Percentiles rank a stretch among this genome's conserved stretches.
Conservation (phyloP, 2,329 filamentous ascomycete species). For the Aspergillus persii region DNA sequence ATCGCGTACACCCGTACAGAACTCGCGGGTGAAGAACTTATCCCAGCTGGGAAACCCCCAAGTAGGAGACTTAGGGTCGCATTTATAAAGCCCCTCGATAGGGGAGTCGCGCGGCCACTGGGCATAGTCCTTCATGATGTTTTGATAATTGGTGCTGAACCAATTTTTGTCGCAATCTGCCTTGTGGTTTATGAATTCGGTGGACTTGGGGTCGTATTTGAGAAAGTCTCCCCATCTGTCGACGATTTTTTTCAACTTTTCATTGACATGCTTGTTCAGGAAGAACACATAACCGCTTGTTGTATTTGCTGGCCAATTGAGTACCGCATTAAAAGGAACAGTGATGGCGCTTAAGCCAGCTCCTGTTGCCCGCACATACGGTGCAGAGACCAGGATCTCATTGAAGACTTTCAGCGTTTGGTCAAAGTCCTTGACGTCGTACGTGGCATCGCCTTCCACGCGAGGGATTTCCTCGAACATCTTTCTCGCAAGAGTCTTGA, state of each 20-base stretch:
- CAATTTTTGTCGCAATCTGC: background rate
- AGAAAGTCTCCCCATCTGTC: background rate
- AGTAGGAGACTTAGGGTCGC: background rate
- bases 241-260: background rate
- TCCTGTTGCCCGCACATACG: background rate
- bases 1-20: background rate
- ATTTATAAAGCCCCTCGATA: background rate
- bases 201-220: background rate
- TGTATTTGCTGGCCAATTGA: conserved; percentile 1
- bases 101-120: background rate
- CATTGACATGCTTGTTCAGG: background rate
- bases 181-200: background rate
- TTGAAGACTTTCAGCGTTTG: background rate
- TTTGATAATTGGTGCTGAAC: background rate
- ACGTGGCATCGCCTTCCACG: background rate
- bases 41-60: background rate
- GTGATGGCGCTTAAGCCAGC: background rate
- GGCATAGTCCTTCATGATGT: background rate
- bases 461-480: background rate
- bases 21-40: background rate
- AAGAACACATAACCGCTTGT: background rate
- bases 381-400: background rate
- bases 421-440: background rate
- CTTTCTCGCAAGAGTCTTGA: background rate
- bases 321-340: background rate